Percentiles rank a stretch among this genome's conserved stretches.
Conservation (phyloP, 495 filamentous ascomycete species). For the Neurospora discreta region DNA sequence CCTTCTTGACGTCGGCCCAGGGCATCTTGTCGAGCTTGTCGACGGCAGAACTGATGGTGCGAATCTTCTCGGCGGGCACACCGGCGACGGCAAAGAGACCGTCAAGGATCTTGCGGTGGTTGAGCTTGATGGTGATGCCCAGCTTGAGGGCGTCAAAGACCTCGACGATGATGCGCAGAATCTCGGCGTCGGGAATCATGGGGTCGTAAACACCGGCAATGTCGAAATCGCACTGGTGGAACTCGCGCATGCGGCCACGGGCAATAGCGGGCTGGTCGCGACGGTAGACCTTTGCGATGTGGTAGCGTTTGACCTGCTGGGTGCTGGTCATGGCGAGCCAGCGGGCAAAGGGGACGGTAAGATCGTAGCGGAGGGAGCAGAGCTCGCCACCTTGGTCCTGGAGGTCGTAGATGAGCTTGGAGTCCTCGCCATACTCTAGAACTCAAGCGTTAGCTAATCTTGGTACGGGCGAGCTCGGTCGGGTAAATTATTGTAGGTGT, state of each 20-base stretch:
- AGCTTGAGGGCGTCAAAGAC: slow-evolving; percentile 71
- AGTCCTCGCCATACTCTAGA: slow-evolving; percentile 71
- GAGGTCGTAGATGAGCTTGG: slow-evolving; percentile 80
- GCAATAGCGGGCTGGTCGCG: slow-evolving; percentile 36
- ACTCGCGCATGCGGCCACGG: slow-evolving; percentile 80
- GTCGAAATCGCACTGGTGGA: slow-evolving; percentile 97
- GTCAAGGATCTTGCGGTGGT: slow-evolving; percentile 90
- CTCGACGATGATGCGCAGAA: slow-evolving; percentile 71
- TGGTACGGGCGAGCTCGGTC: slow-evolving; percentile 35
- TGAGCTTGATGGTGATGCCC: slow-evolving; percentile 76
- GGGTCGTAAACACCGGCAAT: slow-evolving; percentile 81
- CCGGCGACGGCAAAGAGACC: slow-evolving; percentile 86
- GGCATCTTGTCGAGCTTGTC: slow-evolving; percentile 93
- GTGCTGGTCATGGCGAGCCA: slow-evolving; percentile 82
- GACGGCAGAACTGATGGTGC: slow-evolving; percentile 79
- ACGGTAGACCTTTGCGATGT: slow-evolving; percentile 74
- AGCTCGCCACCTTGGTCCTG: slow-evolving; percentile 83
- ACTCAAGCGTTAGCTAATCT: slow-evolving; percentile 61
- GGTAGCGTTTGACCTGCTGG: slow-evolving; percentile 76
- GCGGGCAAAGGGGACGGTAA: slow-evolving; percentile 89
- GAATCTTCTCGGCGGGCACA: slow-evolving; percentile 74
- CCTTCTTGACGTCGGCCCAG: slow-evolving; percentile 80
- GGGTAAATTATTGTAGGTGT: not conserved
- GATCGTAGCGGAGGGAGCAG: slow-evolving; percentile 73
- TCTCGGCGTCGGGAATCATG: slow-evolving; percentile 97